Evolutionary conservation across 2,329 filamentous ascomycete genomes (phyloP).

Genomic region (Cladosporium cucumerinum): DNA sequence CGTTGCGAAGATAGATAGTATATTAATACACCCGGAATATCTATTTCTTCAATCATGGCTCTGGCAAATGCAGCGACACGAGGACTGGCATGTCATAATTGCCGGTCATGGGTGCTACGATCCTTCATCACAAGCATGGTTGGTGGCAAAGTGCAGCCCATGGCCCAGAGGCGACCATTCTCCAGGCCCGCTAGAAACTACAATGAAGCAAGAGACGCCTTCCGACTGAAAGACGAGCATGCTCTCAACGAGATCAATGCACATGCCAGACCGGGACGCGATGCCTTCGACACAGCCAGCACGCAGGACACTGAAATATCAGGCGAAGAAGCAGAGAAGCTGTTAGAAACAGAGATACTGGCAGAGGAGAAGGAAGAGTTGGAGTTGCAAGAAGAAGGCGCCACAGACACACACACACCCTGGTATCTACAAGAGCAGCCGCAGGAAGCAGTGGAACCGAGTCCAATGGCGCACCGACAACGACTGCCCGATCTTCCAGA

Average conservation of each 20-base stretch:
- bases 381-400: not conserved
- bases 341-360: not conserved
- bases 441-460: conserved; percentile 38
- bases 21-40: not conserved
- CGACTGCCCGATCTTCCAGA: conserved; percentile 62
- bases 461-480: conserved; percentile 51
- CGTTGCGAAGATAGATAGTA: not conserved
- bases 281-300: conserved; percentile 6
- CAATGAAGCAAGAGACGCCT: conserved; percentile 23
- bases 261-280: not conserved
- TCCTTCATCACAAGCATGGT: conserved; percentile 33
- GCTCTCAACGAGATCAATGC: conserved; percentile 26
- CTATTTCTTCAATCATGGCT: conserved; percentile 11
- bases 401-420: conserved; percentile 45
- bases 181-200: conserved; percentile 18
- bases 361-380: not conserved
- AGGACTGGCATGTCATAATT: conserved; percentile 22
- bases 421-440: conserved; percentile 73
- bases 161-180: conserved; percentile 24
- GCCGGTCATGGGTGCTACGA: conserved; percentile 28
- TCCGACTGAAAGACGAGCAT: conserved; percentile 22
- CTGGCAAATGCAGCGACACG: conserved; percentile 19
- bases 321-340: not conserved
- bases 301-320: not conserved
- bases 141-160: conserved; percentile 17